Evolutionary conservation across 495 filamentous ascomycete genomes (phyloP).

Genomic region (Choiromyces venosus): DNA sequence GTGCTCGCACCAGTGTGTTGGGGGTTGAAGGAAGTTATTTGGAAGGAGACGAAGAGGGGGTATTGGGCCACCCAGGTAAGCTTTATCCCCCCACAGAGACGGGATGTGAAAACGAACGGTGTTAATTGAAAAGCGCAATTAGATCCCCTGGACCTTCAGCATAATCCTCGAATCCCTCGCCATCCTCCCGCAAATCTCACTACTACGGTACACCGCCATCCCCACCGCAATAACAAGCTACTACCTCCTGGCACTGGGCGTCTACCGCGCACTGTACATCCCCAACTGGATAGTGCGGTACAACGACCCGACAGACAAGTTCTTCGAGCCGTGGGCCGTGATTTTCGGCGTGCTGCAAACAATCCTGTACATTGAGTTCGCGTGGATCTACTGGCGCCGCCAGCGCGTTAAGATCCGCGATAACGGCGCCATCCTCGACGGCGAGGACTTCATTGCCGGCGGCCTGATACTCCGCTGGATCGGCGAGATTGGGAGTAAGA

Average conservation of each 20-base stretch:
- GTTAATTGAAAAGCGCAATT: conserved; percentile 17
- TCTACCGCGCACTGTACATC: conserved; percentile 85
- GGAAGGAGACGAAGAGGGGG: not conserved
- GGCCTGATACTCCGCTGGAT: conserved; percentile 58
- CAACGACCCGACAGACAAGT: conserved; percentile 51
- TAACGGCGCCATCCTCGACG: conserved; percentile 80
- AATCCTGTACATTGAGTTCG: conserved; percentile 85
- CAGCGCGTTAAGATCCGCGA: conserved; percentile 90
- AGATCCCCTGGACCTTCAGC: conserved; percentile 79
- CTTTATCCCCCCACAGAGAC: not conserved
- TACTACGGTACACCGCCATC: conserved; percentile 87
- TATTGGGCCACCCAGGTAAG: not conserved
- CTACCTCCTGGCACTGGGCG: conserved; percentile 82
- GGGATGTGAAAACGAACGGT: not conserved
- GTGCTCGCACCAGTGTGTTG: conserved; percentile 53
- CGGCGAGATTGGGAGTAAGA: conserved; percentile 29
- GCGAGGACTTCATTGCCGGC: conserved; percentile 75
- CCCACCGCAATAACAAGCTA: conserved; percentile 94
- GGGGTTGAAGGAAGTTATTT: conserved; percentile 46
- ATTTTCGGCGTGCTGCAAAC: conserved; percentile 89
- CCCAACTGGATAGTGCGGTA: conserved; percentile 80
- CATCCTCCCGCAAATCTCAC: conserved; percentile 82
- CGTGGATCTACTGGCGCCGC: conserved; percentile 90
- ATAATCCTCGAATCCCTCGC: conserved; percentile 85
- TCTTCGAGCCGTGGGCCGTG: conserved; percentile 65